These are phyloP conservation scores for Acanthamoeba divionensis DNA, from an alignment of 208 protist species.

Conservation along the genomic window DNA sequence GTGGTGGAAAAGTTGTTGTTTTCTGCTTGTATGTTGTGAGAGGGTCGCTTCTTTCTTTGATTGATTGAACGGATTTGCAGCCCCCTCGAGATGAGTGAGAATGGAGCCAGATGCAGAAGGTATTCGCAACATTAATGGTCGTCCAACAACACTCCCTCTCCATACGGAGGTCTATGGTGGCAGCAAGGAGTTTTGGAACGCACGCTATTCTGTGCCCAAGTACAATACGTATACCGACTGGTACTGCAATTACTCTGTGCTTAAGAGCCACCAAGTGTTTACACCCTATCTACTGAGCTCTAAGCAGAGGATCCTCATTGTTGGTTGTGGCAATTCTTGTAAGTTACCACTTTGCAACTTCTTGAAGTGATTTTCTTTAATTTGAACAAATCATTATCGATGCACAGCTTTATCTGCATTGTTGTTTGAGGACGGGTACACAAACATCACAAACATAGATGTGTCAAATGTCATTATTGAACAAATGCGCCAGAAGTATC, in stretches of 20 bases:
- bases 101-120: too few species aligned
- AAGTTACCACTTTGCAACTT: neutral
- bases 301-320: neutral
- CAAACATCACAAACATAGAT: neutral
- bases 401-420: neutral
- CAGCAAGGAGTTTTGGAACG: constrained; percentile 19
- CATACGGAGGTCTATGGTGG: neutral
- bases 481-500: neutral
- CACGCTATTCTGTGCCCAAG: neutral
- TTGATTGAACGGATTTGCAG: too few species aligned
- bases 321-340: constrained; percentile 47
- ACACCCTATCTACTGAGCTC: too few species aligned
- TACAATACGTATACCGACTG: neutral
- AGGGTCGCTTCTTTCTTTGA: too few species aligned
- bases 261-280: neutral
- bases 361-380: neutral
- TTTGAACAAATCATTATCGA: neutral
- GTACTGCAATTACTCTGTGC: constrained; percentile 19
- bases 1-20: too few species aligned
- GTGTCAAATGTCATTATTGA: neutral
- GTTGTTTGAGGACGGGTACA: constrained; percentile 9
- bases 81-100: too few species aligned
- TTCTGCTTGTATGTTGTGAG: too few species aligned
- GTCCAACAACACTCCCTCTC: too few species aligned
- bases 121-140: too few species aligned